Base-by-base conservation (phyloP, 768 basidiomycete genomes). In the Tricholoma matsutake region DNA sequence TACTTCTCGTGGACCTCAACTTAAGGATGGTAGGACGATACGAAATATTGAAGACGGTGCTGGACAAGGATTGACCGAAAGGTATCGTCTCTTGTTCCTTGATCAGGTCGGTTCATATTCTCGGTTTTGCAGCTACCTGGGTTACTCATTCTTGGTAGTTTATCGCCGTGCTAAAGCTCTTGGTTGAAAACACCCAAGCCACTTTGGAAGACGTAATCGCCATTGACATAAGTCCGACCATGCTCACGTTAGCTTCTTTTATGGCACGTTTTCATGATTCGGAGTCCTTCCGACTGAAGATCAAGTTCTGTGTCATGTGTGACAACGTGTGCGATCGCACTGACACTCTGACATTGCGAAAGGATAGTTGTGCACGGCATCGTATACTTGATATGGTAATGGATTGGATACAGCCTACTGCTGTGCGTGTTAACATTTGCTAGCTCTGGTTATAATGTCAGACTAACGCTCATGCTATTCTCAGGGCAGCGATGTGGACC, bases 281-380 rank as follows among this genome's bases (percentile, higher is more conserved):
- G 2, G 71, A 77, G 0, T 83, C 83, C 1, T 79, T 83, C 53
- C 84, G 92, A 7, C 78, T 93, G 64, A 89, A 89, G 69, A 77
- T 83, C 68, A 91, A 88, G 68, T 94, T 89, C 67, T 94, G 92
- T 65, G 73, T 76, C 25, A 79, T 95, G 32, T 86, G 86, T 64
- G 90, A 91, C 61, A 82, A 80, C 45, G 80, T 89, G 14, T 86
- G 89, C 66, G 80, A 81, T 41, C 84, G 86, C 22, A 76, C 80
- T 3, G 88, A 89, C 58, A 77, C 80, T 6, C 70, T 92, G 20
- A 80, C 81, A 22, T 70, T 89, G 64, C 86, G 86, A 14, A 91
- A 87, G 70, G 89, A 91, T 65, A 84, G 79, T 62, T 72, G 75
- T 57, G 79, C 85, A 13, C 84, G 92, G 11, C 89, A 92, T 69